Base-by-base conservation (phyloP, 495 filamentous ascomycete genomes). In the Pyrenopolyporus hunteri region DNA sequence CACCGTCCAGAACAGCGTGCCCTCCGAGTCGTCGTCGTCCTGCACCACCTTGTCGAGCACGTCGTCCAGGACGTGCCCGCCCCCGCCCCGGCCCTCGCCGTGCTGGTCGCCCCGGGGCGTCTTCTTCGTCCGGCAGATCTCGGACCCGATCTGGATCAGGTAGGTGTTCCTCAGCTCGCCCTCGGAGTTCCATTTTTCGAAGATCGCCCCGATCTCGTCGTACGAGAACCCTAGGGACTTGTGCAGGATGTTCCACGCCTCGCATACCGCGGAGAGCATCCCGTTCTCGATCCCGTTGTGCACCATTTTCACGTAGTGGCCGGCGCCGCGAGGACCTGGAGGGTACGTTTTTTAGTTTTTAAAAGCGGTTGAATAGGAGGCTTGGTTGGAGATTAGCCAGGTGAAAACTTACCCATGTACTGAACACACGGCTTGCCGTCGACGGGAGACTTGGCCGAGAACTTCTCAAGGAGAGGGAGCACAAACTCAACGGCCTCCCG, bases 241-340 rank as follows among this genome's bases (percentile, higher is more conserved):
- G 28, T 78, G 74, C 71, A 92, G 82, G 17, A 89, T 80, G 0
- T 78, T 80, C 85, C 86, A 92, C 2, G 84, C 83, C 68, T 91
- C 88, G 23, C 79, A 81, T 11, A 74, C 56, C 44, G 54, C 58
- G 29, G 66, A 64, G 37, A 68, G 74, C 85, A 90, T 88, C 13
- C 85, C 87, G 43, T 89, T 86, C 69, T 92, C 87, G 42, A 91
- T 89, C 3, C 87, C 87, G 65, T 91, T 90, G 64, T 91, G 88
- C 0, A 89, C 80, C 86, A 90, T 91, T 71, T 92, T 91, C 28
- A 90, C 86, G 63, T 85, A 90, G 69, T 91, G 85, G 1, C 87
- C 88, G 0, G 82, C 78, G 1, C 89, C 87, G 1, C 82, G 84
- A 3, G 81, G 82, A 0, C 88, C 58, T 49, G 17, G 7, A 37